Percentiles rank a stretch among this genome's conserved stretches.
These are phyloP conservation scores for Zopfia rhizophila DNA, from an alignment of 2,329 filamentous ascomycete genomes.

Conservation along the genomic window DNA sequence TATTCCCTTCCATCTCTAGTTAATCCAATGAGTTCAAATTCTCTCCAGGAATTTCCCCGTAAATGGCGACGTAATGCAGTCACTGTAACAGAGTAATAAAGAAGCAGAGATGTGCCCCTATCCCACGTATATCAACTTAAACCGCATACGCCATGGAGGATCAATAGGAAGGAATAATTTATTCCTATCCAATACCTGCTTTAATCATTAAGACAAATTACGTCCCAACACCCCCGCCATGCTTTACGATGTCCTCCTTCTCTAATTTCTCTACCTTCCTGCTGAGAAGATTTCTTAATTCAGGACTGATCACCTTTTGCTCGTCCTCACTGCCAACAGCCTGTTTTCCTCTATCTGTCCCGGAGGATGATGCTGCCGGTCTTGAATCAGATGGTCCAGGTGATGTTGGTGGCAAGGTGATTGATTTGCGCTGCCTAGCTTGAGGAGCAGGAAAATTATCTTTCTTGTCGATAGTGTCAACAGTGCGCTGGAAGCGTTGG, in stretches of 20 bases:
- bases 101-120: too few species aligned
- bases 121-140: too few species aligned
- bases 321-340: slow-evolving; percentile 41
- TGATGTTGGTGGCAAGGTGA: slow-evolving; percentile 41
- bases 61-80: too few species aligned
- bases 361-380: slow-evolving; percentile 36
- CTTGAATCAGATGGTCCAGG: slow-evolving; percentile 28
- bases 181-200: too few species aligned
- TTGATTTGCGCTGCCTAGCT: slow-evolving; percentile 60
- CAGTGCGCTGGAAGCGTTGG: slow-evolving; percentile 84
- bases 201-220: neutral
- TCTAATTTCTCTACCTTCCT: slow-evolving; percentile 66
- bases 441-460: slow-evolving; percentile 76
- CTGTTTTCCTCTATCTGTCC: slow-evolving; percentile 48
- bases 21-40: too few species aligned
- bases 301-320: slow-evolving; percentile 69
- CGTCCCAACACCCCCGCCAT: slow-evolving; percentile 53
- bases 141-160: too few species aligned
- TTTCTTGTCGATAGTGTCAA: slow-evolving; percentile 93
- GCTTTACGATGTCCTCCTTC: slow-evolving; percentile 51
- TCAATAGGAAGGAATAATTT: too few species aligned
- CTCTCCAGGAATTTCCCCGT: too few species aligned
- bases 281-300: slow-evolving; percentile 70
- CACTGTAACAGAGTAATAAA: too few species aligned
- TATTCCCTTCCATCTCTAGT: too few species aligned